A percentile compares a stretch with the other conserved stretches of the same genome.
phyloP scores from a whole-genome alignment of 2,329 filamentous ascomycete genomes.

The Aspergillus jensenii region DNA sequence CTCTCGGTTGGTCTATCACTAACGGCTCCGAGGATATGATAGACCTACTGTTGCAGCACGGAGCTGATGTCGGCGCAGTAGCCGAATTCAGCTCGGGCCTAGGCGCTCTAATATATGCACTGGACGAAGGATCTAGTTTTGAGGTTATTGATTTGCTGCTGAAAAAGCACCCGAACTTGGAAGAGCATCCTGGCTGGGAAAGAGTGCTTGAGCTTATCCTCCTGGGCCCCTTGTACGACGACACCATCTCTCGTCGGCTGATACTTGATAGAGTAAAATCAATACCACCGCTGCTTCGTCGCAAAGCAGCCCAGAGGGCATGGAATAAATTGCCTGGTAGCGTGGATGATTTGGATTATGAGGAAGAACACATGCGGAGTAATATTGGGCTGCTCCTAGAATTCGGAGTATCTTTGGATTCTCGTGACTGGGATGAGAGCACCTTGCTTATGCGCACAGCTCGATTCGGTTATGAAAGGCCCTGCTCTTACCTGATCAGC shows the following conservation, averaged over 20 bases:
- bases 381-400: background rate
- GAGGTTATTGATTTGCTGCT: background rate
- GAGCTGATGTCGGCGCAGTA: background rate
- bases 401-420: background rate
- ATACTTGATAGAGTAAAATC: background rate
- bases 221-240: too few relatives aligned
- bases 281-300: background rate
- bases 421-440: too few relatives aligned
- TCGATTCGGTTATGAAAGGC: rapidly evolving
- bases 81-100: rapidly evolving
- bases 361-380: background rate
- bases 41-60: background rate
- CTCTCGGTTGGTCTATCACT: background rate
- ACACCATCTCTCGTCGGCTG: rapidly evolving
- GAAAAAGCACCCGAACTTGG: background rate
- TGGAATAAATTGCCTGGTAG: rapidly evolving
- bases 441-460: background rate
- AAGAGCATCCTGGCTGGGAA: background rate
- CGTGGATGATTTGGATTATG: background rate
- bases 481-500: background rate
- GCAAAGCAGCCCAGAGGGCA: background rate
- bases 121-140: background rate
- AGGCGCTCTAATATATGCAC: background rate
- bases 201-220: background rate
- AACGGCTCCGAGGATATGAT: background rate